Evolutionary conservation across 768 basidiomycete species (phyloP).

Genomic region (Trametes elegans): DNA sequence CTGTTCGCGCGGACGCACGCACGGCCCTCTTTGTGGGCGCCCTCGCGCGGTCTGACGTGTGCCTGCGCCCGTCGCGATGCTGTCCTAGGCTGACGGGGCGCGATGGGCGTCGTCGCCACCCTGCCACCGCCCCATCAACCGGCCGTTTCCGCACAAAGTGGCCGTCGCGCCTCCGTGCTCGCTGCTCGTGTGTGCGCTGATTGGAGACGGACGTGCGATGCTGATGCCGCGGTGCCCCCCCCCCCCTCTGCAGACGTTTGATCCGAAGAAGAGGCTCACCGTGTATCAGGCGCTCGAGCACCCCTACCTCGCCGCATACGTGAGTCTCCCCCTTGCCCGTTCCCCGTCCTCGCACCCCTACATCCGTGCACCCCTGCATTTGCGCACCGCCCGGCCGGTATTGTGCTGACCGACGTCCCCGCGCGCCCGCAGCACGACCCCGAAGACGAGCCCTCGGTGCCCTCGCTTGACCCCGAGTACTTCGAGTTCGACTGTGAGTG

Average conservation of each 20-base stretch:
- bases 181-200: neutral
- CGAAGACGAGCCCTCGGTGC: slow-evolving; percentile 84
- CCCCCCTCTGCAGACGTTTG: slow-evolving; percentile 61
- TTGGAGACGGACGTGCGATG: too few species aligned
- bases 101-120: too few species aligned
- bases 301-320: slow-evolving; percentile 79
- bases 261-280: slow-evolving; percentile 80
- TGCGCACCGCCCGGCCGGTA: neutral
- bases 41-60: too few species aligned
- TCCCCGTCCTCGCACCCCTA: neutral
- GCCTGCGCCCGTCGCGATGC: neutral
- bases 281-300: slow-evolving; percentile 82
- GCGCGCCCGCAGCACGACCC: slow-evolving; percentile 62
- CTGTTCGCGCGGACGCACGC: too few species aligned
- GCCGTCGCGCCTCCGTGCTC: too few species aligned
- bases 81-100: neutral
- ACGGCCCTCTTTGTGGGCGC: too few species aligned
- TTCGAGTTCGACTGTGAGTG: slow-evolving; percentile 88
- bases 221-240: slow-evolving; percentile 8
- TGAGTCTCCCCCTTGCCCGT: too few species aligned
- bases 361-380: neutral
- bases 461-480: slow-evolving; percentile 77
- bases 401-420: neutral
- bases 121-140: neutral
- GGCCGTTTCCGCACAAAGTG: too few species aligned